Conservation (phyloP, 1,284 basidiomycete species). For the Microbotryum saponariae region DNA sequence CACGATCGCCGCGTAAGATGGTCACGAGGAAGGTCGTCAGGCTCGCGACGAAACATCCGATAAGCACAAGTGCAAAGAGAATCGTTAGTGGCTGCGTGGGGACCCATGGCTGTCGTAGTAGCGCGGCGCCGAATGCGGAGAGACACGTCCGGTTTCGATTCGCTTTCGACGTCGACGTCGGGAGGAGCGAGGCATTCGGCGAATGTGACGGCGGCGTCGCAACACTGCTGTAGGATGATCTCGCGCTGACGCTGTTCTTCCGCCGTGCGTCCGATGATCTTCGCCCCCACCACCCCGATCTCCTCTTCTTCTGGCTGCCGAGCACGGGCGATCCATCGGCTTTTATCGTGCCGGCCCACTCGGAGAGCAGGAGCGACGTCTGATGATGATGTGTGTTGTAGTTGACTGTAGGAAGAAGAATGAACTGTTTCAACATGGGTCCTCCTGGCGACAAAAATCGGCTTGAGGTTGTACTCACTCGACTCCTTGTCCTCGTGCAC, state of each 20-base stretch:
- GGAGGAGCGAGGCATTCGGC: slow-evolving; percentile 2
- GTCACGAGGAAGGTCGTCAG: slow-evolving; percentile 69
- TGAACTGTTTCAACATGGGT: not conserved
- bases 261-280: slow-evolving; percentile 17
- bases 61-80: slow-evolving; percentile 65
- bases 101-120: slow-evolving; percentile 66
- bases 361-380: slow-evolving; percentile 24
- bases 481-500: slow-evolving; percentile 18
- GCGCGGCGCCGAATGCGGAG: slow-evolving; percentile 10
- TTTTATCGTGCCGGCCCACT: slow-evolving; percentile 20
- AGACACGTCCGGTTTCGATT: slow-evolving; percentile 4
- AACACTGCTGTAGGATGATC: not conserved
- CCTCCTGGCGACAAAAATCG: slow-evolving; percentile 2
- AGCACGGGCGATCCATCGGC: slow-evolving; percentile 28
- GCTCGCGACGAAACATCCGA: slow-evolving; percentile 42
- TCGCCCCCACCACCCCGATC: slow-evolving; percentile 26
- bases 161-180: slow-evolving; percentile 5
- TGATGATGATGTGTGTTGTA: slow-evolving; percentile 24
- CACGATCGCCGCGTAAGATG: slow-evolving; percentile 91
- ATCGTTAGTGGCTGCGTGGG: slow-evolving; percentile 73
- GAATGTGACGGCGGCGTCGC: slow-evolving; percentile 7
- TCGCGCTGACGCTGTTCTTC: slow-evolving; percentile 9
- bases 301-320: slow-evolving; percentile 17
- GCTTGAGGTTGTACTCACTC: slow-evolving; percentile 9
- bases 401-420: not conserved